phyloP scores from a whole-genome alignment of 2,329 filamentous ascomycete genomes.

The Fusarium napiforme region DNA sequence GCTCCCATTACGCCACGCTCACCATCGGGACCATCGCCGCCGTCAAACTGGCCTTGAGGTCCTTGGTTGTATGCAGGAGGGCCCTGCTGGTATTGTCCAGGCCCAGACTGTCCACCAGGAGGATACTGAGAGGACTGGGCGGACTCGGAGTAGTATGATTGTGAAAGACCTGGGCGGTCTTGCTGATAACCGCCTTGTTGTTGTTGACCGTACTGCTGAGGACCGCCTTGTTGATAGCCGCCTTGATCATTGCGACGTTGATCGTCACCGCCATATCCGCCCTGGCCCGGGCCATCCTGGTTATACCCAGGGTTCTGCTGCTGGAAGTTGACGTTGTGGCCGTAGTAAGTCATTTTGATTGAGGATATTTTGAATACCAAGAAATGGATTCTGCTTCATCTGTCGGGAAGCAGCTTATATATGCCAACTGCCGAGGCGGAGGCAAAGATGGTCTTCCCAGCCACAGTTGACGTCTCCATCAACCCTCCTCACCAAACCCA shows the following conservation, averaged over 20 bases:
- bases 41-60: slow-evolving; percentile 2
- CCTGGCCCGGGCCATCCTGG: slow-evolving; percentile 5
- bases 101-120: slow-evolving; percentile 1
- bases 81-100: slow-evolving; percentile 7
- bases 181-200: slow-evolving; percentile 10
- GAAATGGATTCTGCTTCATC: not conserved
- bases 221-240: slow-evolving; percentile 4
- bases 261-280: slow-evolving; percentile 8
- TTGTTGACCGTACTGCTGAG: not conserved
- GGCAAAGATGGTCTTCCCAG: not conserved
- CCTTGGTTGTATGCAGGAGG: not conserved
- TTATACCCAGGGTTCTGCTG: slow-evolving; percentile 11
- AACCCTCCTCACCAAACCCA: not conserved
- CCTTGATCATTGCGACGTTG: slow-evolving; percentile 14
- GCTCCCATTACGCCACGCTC: slow-evolving; percentile 56
- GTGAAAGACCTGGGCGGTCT: slow-evolving; percentile 10
- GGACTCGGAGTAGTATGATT: slow-evolving; percentile 22
- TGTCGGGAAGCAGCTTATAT: not conserved
- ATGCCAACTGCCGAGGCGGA: slow-evolving; percentile 9
- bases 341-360: slow-evolving; percentile 21
- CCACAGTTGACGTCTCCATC: slow-evolving; percentile 17
- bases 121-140: slow-evolving; percentile 11
- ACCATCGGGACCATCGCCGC: slow-evolving; percentile 46
- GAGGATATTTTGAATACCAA: not conserved
- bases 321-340: slow-evolving; percentile 20